A percentile compares a stretch with the other conserved stretches of the same genome.
These are phyloP conservation scores for Linnemannia exigua DNA, from an alignment of 192 early-diverging fungal genomes.

Conservation along the genomic window DNA sequence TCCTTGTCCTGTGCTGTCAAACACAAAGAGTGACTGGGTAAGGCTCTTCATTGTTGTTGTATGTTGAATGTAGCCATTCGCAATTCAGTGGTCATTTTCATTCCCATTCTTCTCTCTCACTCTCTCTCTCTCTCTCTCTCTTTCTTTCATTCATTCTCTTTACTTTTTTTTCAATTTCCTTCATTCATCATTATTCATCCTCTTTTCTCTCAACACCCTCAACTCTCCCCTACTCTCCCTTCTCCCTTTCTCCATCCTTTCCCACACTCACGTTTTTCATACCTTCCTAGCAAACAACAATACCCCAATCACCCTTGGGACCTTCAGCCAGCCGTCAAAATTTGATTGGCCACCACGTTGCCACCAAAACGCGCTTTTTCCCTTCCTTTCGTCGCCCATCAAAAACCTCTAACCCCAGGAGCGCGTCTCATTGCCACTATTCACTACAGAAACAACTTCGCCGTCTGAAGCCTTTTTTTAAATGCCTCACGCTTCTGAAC, in stretches of 20 bases:
- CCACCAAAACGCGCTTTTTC: not conserved
- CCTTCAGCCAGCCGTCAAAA: not conserved
- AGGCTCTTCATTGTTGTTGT: no score
- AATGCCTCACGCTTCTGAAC: not conserved
- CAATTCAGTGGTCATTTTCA: no score
- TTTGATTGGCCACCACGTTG: not conserved
- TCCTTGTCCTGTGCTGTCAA: no score
- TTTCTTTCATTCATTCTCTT: not conserved
- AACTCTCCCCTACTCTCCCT: not conserved
- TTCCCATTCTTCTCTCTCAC: constrained; percentile 3
- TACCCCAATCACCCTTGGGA: not conserved
- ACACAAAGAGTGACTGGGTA: no score
- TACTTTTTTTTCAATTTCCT: not conserved
- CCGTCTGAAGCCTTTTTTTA: not conserved
- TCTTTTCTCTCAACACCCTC: not conserved
- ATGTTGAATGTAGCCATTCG: no score
- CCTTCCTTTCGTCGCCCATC: not conserved
- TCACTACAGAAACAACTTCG: not conserved
- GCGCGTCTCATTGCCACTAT: no score
- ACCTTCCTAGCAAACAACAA: not conserved
- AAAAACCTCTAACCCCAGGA: not conserved
- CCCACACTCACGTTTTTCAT: not conserved
- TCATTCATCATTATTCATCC: not conserved
- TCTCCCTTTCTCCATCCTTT: not conserved
- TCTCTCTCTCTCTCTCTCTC: constrained; percentile 14